Conservation (phyloP, 2,329 filamentous ascomycete species). For the Diaporthe sp. region DNA sequence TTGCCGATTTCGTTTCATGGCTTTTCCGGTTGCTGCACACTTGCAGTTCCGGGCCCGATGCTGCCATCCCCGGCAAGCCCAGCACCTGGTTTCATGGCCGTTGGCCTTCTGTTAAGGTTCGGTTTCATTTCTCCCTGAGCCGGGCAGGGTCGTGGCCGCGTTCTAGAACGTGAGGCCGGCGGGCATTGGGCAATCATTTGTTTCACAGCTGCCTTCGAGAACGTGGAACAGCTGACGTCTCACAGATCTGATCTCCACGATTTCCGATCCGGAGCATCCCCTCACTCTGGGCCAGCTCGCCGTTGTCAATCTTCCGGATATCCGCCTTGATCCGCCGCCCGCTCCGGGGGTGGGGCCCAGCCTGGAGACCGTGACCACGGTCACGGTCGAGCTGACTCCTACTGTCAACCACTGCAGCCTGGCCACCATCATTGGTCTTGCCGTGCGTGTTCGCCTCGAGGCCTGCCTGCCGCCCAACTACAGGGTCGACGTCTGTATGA, state of each 20-base stretch:
- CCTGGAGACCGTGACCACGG: constrained; percentile 74
- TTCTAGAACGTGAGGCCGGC: constrained; percentile 24
- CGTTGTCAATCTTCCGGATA: constrained; percentile 96
- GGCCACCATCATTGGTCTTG: constrained; percentile 95
- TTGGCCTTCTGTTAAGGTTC: constrained; percentile 10
- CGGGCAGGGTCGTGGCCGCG: constrained; percentile 15
- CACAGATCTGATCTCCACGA: constrained; percentile 90
- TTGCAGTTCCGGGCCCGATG: neutral
- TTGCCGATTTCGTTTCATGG: constrained; percentile 22
- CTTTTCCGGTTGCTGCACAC: constrained; percentile 26
- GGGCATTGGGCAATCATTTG: constrained; percentile 11
- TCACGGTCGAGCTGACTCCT: constrained; percentile 91
- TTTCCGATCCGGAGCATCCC: constrained; percentile 96
- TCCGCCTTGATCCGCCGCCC: constrained; percentile 80
- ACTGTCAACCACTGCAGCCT: constrained; percentile 98
- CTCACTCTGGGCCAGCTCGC: constrained; percentile 93
- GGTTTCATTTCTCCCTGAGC: constrained; percentile 22
- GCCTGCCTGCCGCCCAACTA: constrained; percentile 93
- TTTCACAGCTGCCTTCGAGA: constrained; percentile 30
- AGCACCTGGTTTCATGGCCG: constrained; percentile 22
- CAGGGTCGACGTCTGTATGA: constrained; percentile 92
- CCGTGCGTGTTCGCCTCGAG: constrained; percentile 91
- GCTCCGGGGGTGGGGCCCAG: constrained; percentile 65
- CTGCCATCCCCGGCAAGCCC: constrained; percentile 1
- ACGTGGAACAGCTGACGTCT: constrained; percentile 53